Evolutionary conservation across 148 eudicot genomes (phyloP).

Genomic region (Vaccinium macrocarpon): DNA sequence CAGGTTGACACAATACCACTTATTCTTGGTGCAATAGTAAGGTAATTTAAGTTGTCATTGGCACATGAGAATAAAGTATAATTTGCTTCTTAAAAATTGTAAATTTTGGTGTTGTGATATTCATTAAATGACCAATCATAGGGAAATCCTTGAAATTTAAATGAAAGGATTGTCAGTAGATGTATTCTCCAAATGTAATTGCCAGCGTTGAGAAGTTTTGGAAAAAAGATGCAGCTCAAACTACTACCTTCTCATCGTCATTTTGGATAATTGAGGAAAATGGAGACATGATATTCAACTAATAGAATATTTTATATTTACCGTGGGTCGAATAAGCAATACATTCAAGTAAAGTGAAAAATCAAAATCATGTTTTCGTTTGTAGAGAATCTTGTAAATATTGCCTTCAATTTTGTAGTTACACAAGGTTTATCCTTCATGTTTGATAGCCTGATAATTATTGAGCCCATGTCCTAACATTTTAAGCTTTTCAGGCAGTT

Average conservation of each 20-base stretch:
- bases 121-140: neutral
- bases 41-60: neutral
- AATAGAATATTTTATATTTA: neutral
- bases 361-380: neutral
- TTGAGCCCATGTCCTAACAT: neutral
- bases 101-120: neutral
- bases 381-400: neutral
- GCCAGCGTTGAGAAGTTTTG: neutral
- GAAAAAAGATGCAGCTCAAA: neutral
- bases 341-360: neutral
- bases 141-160: neutral
- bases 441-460: neutral
- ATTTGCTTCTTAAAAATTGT: neutral
- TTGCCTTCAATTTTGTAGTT: neutral
- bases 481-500: neutral
- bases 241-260: neutral
- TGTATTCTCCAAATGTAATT: neutral
- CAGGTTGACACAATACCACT: constrained; percentile 72
- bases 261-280: neutral
- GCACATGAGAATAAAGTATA: neutral
- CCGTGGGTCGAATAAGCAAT: neutral
- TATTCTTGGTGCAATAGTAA: constrained; percentile 61
- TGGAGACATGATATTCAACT: neutral
- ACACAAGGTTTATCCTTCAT: neutral
- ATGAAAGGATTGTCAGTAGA: neutral